Evolutionary conservation across 306 rosid species (phyloP).

Genomic region (Quercus ilex): DNA sequence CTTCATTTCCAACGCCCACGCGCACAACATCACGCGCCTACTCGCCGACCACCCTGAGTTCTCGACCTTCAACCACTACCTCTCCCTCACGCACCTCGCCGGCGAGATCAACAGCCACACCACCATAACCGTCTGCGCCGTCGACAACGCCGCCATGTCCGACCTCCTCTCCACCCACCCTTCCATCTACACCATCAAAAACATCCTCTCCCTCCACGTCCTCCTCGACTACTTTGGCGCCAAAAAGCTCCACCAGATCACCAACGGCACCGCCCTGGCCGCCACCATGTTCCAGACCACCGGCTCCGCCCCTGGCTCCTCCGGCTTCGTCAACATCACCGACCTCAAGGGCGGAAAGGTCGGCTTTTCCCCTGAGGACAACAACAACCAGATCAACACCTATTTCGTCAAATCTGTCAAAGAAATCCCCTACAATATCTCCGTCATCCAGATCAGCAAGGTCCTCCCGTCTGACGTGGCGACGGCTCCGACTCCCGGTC

Average conservation of each 20-base stretch:
- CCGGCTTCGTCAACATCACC: constrained; percentile 90
- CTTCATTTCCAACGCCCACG: constrained; percentile 3
- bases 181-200: constrained; percentile 59
- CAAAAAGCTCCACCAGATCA: constrained; percentile 96
- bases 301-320: constrained; percentile 70
- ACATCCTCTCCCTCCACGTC: constrained; percentile 87
- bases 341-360: constrained; percentile 80
- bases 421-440: constrained; percentile 73
- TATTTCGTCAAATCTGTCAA: constrained; percentile 64
- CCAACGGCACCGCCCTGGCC: constrained; percentile 80
- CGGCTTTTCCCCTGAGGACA: constrained; percentile 61
- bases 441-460: constrained; percentile 71
- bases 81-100: constrained; percentile 70
- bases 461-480: constrained; percentile 64
- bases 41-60: constrained; percentile 63
- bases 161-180: constrained; percentile 50
- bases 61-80: constrained; percentile 84
- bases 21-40: constrained; percentile 63
- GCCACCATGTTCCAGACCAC: constrained; percentile 89
- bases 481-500: constrained; percentile 69
- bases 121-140: constrained; percentile 82
- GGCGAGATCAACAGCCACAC: constrained; percentile 59
- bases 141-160: constrained; percentile 79
- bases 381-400: constrained; percentile 48
- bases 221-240: constrained; percentile 90